phyloP scores from a whole-genome alignment of 2,329 filamentous ascomycete genomes.

The Fusarium protoensiforme region DNA sequence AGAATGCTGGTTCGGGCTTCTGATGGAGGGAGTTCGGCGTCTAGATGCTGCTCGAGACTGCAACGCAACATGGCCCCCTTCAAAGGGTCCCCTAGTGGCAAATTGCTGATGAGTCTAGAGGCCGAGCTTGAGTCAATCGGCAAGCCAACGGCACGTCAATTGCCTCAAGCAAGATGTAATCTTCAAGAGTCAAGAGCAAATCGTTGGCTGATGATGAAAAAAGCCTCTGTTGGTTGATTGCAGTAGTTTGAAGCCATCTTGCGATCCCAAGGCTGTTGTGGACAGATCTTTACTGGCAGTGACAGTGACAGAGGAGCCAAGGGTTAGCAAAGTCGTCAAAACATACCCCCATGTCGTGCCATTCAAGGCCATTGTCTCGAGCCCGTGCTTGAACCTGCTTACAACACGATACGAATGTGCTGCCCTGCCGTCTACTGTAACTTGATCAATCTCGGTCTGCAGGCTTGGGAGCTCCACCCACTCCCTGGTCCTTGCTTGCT shows the following conservation, averaged over 20 bases:
- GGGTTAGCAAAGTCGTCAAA: slow-evolving; percentile 3
- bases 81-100: slow-evolving; percentile 21
- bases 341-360: slow-evolving; percentile 2
- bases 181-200: background rate
- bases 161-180: background rate
- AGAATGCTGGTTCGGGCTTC: background rate
- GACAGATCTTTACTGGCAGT: background rate
- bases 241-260: slow-evolving; percentile 11
- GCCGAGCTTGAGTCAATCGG: background rate
- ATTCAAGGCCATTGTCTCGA: background rate
- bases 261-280: background rate
- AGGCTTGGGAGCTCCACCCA: slow-evolving; percentile 16
- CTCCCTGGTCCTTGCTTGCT: slow-evolving; percentile 21
- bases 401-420: slow-evolving; percentile 14
- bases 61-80: slow-evolving; percentile 13
- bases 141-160: background rate
- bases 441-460: slow-evolving; percentile 38
- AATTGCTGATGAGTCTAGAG: slow-evolving; percentile 14
- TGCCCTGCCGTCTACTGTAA: background rate
- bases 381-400: slow-evolving; percentile 4
- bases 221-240: background rate
- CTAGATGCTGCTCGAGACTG: slow-evolving; percentile 1
- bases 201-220: slow-evolving; percentile 4
- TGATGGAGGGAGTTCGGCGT: slow-evolving; percentile 1
- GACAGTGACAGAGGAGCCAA: background rate